Evolutionary conservation across 768 basidiomycete genomes (phyloP).

Genomic region (Termitomyces sp.): DNA sequence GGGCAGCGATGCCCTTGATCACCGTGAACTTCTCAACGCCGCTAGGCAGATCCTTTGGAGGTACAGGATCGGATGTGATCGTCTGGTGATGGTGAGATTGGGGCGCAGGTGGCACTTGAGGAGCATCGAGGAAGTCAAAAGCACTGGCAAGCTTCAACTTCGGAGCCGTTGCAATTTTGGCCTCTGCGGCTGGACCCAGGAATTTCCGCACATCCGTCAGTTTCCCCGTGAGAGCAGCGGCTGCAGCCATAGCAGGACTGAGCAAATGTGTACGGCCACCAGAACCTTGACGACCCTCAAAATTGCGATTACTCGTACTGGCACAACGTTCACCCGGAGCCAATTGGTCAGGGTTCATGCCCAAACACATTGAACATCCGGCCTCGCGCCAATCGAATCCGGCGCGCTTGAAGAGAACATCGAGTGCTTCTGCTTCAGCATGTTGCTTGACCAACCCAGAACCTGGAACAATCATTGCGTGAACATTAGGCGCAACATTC

Average conservation of each 20-base stretch:
- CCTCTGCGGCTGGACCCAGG: constrained; percentile 41
- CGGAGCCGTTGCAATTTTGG: constrained; percentile 35
- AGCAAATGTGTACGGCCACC: constrained; percentile 87
- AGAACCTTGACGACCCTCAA: constrained; percentile 84
- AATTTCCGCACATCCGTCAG: constrained; percentile 82
- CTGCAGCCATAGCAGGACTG: constrained; percentile 90
- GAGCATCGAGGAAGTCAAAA: constrained; percentile 74
- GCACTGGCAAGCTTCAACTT: constrained; percentile 67
- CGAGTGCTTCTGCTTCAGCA: constrained; percentile 85
- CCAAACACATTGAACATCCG: constrained; percentile 93
- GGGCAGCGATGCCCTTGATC: constrained; percentile 71
- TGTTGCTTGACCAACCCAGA: constrained; percentile 89
- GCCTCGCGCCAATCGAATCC: constrained; percentile 96
- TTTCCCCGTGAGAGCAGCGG: constrained; percentile 81
- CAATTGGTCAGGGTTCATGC: constrained; percentile 93
- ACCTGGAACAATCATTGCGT: constrained; percentile 90
- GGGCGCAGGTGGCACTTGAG: constrained; percentile 47
- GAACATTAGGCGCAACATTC: constrained; percentile 65
- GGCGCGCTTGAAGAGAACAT: constrained; percentile 80
- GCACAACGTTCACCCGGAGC: constrained; percentile 81
- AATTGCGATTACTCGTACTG: constrained; percentile 90
- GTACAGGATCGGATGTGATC: constrained; percentile 27
- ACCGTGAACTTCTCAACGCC: constrained; percentile 58
- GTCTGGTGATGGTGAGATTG: constrained; percentile 26
- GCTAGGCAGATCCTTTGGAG: constrained; percentile 38